These are phyloP conservation scores for Wickerhamomyces hampshirensis DNA, from an alignment of 805 yeast genomes.

Conservation along the genomic window DNA sequence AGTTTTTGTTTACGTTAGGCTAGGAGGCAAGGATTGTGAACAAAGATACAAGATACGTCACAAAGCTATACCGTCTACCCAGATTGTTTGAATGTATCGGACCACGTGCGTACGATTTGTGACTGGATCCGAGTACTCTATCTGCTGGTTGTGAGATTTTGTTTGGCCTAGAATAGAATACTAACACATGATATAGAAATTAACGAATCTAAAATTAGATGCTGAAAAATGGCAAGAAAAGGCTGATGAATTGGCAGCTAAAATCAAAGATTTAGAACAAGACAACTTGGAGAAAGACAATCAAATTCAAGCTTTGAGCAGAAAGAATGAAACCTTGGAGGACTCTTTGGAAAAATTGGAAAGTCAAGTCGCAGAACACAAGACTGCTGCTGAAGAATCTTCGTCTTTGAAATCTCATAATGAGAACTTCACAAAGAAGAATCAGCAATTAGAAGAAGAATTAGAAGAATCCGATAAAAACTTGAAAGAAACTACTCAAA, in stretches of 20 bases:
- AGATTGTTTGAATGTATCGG: too few species aligned
- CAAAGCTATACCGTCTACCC: too few species aligned
- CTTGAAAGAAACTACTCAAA: constrained; percentile 88
- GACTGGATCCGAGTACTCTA: not conserved
- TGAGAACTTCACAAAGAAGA: constrained; percentile 87
- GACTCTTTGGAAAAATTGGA: constrained; percentile 73
- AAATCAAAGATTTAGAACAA: constrained; percentile 88
- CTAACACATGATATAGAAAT: constrained; percentile 46
- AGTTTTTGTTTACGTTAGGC: constrained; percentile 1
- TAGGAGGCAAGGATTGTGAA: too few species aligned
- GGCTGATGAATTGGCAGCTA: constrained; percentile 78
- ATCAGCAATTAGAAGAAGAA: constrained; percentile 82
- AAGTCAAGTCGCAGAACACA: constrained; percentile 64
- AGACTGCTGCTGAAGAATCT: constrained; percentile 87
- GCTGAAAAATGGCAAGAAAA: constrained; percentile 97
- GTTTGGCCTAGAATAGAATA: constrained; percentile 7
- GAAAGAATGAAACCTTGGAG: constrained; percentile 88
- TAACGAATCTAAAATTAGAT: constrained; percentile 84
- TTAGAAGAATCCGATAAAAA: constrained; percentile 84
- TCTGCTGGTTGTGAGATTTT: not conserved
- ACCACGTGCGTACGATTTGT: not conserved
- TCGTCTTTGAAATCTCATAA: constrained; percentile 83
- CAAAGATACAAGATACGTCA: too few species aligned
- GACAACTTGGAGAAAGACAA: constrained; percentile 90
- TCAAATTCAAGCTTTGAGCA: constrained; percentile 86